Evolutionary conservation across 768 basidiomycete genomes (phyloP).

Genomic region (Steccherinum ochraceum): DNA sequence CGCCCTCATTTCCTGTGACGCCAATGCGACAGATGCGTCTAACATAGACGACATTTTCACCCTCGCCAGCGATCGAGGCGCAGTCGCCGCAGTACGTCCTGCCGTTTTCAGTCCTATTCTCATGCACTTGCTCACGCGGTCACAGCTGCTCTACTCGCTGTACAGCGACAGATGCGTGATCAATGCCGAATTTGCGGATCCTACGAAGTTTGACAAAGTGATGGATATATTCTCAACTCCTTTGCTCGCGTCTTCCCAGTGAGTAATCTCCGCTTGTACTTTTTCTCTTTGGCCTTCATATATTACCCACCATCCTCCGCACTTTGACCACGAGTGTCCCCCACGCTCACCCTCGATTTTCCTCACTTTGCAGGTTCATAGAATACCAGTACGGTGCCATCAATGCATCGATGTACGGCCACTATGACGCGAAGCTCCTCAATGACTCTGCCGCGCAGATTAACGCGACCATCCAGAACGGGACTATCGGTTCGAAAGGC

Average conservation of each 20-base stretch:
- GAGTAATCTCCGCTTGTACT: too few species aligned
- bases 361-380: conserved; percentile 39
- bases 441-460: conserved; percentile 45
- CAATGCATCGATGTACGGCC: conserved; percentile 43
- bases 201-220: conserved; percentile 57
- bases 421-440: conserved; percentile 56
- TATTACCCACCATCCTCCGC: too few species aligned
- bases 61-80: conserved; percentile 70
- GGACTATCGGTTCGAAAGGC: conserved; percentile 40
- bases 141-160: conserved; percentile 71
- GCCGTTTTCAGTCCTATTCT: not conserved
- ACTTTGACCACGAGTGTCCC: too few species aligned
- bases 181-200: conserved; percentile 62
- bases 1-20: conserved; percentile 80
- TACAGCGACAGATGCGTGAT: conserved; percentile 70
- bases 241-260: conserved; percentile 49
- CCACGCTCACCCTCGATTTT: too few species aligned
- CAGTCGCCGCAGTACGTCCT: conserved; percentile 63
- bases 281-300: too few species aligned
- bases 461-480: conserved; percentile 35
- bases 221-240: conserved; percentile 77
- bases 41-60: conserved; percentile 72
- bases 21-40: conserved; percentile 62
- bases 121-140: not conserved
- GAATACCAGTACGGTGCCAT: conserved; percentile 50